phyloP scores from a whole-genome alignment of 106 monocot species.

The Acorus gramineus region DNA sequence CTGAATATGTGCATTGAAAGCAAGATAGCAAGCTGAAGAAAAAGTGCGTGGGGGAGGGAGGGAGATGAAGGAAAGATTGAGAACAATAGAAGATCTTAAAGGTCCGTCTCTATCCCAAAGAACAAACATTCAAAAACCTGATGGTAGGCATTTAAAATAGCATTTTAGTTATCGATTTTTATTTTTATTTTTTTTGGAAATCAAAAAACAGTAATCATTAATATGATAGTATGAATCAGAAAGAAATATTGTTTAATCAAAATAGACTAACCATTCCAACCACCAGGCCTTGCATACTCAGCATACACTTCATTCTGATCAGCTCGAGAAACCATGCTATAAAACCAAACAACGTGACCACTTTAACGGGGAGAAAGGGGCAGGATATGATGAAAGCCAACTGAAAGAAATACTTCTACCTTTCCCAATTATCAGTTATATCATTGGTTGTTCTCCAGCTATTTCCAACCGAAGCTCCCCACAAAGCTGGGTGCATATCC shows the following conservation, averaged over 20 bases:
- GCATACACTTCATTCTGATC: constrained; percentile 85
- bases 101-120: too few species aligned
- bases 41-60: too few species aligned
- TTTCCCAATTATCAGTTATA: constrained; percentile 76
- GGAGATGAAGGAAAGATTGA: too few species aligned
- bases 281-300: constrained; percentile 66
- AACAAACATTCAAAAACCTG: too few species aligned
- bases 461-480: constrained; percentile 62
- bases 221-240: neutral
- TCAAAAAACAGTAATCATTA: neutral
- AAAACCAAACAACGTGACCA: neutral
- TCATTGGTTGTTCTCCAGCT: constrained; percentile 97
- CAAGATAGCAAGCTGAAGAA: too few species aligned
- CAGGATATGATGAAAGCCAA: neutral
- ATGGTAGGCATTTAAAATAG: too few species aligned
- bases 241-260: neutral
- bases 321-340: constrained; percentile 62
- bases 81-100: too few species aligned
- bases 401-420: constrained; percentile 28
- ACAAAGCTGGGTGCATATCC: constrained; percentile 64
- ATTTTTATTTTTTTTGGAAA: too few species aligned
- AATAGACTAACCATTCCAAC: constrained; percentile 63
- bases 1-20: too few species aligned
- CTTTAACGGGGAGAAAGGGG: neutral
- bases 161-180: too few species aligned